These are phyloP conservation scores for Cavenderia fasciculata DNA, from an alignment of 78 protist species.

Conservation along the genomic window DNA sequence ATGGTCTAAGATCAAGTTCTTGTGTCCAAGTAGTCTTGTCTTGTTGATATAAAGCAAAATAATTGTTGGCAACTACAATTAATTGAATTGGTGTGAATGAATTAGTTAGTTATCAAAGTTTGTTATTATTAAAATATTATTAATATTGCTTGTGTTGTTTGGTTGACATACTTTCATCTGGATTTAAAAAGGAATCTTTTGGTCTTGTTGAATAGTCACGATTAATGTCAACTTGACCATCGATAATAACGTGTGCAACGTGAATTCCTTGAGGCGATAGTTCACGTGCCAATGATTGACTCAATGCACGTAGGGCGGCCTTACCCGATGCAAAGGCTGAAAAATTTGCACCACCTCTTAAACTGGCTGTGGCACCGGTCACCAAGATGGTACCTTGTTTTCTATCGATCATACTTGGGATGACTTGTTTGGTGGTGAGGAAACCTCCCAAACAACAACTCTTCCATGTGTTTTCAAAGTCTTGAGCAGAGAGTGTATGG, in stretches of 20 bases:
- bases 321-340: conserved; percentile 62
- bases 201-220: conserved; percentile 29
- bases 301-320: conserved; percentile 66
- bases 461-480: conserved; percentile 13
- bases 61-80: conserved; percentile 55
- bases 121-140: too few relatives aligned
- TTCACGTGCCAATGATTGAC: conserved; percentile 81
- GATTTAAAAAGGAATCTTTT: neutral
- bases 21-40: conserved; percentile 76
- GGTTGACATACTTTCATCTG: conserved; percentile 21
- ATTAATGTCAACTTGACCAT: conserved; percentile 60
- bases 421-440: conserved; percentile 49
- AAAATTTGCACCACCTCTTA: conserved; percentile 52
- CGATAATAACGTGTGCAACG: conserved; percentile 79
- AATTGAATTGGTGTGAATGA: conserved; percentile 1
- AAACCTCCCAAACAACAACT: conserved; percentile 53
- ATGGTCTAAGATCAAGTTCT: conserved; percentile 61
- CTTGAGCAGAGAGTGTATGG: conserved; percentile 13
- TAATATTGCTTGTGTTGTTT: too few relatives aligned
- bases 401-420: conserved; percentile 38
- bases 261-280: conserved; percentile 77
- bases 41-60: conserved; percentile 54
- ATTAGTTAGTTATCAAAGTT: neutral
- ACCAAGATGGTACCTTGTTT: conserved; percentile 78
- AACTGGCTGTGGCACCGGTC: conserved; percentile 84